A percentile compares a stretch with the other conserved stretches of the same genome.
Conservation (phyloP, 2,329 filamentous ascomycete species). For the Penicillium sp. region DNA sequence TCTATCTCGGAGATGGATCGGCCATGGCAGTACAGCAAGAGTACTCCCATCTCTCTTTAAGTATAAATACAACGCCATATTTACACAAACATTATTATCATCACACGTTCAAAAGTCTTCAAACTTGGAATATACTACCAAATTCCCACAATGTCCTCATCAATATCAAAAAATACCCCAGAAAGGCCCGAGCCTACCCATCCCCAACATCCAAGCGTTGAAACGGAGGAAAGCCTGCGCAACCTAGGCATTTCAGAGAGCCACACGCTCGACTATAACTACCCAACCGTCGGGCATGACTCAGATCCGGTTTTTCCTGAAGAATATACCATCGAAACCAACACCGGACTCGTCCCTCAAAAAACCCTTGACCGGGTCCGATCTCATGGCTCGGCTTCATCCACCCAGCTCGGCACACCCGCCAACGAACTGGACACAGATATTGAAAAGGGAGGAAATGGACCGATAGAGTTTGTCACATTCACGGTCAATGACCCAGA, state of each 20-base stretch:
- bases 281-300: constrained; percentile 28
- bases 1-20: constrained; percentile 23
- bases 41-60: background rate
- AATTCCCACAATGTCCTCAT: constrained; percentile 4
- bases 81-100: background rate
- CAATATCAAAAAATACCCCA: constrained; percentile 7
- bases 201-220: constrained; percentile 1
- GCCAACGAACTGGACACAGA: constrained; percentile 15
- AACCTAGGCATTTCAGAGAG: constrained; percentile 25
- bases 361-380: constrained; percentile 19
- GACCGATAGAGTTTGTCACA: constrained; percentile 50
- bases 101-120: background rate
- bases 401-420: constrained; percentile 1
- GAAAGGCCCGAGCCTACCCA: constrained; percentile 3
- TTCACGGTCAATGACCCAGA: constrained; percentile 68
- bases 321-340: constrained; percentile 24
- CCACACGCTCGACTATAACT: constrained; percentile 30
- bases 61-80: constrained; percentile 15
- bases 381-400: constrained; percentile 13
- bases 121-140: background rate
- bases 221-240: constrained; percentile 27
- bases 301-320: constrained; percentile 23
- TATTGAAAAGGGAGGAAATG: constrained; percentile 28
- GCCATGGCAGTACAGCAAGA: constrained; percentile 2
- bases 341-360: constrained; percentile 24